Percentiles rank a stretch among this genome's conserved stretches.
These are phyloP conservation scores for Pelargonium myrrhifolium DNA, from an alignment of 441 rosid genomes.

Conservation along the genomic window DNA sequence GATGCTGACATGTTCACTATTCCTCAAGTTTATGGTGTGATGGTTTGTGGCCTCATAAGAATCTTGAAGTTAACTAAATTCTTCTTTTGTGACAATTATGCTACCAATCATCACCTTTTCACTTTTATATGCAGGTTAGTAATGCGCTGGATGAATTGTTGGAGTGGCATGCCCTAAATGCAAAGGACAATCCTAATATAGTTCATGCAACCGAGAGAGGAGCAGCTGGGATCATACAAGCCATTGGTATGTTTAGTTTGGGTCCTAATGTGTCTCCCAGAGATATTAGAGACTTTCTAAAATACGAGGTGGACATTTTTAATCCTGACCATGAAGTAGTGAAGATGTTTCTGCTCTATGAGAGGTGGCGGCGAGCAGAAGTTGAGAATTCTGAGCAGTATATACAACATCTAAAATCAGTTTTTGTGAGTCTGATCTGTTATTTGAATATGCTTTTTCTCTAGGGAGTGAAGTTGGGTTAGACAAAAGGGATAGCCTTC, in stretches of 20 bases:
- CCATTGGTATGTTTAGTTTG: slow-evolving; percentile 76
- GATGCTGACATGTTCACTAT: slow-evolving; percentile 85
- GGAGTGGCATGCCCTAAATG: slow-evolving; percentile 80
- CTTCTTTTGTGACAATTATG: not conserved
- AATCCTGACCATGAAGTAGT: slow-evolving; percentile 55
- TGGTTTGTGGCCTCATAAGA: slow-evolving; percentile 35
- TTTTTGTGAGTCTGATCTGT: slow-evolving; percentile 48
- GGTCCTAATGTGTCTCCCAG: slow-evolving; percentile 83
- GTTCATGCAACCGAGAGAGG: slow-evolving; percentile 80
- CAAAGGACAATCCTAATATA: slow-evolving; percentile 65
- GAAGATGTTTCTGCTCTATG: slow-evolving; percentile 59
- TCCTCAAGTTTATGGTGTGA: slow-evolving; percentile 72
- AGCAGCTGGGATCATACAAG: slow-evolving; percentile 84
- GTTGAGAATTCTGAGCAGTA: slow-evolving; percentile 52
- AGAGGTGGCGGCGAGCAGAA: slow-evolving; percentile 92
- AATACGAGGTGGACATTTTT: slow-evolving; percentile 26
- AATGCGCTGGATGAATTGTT: slow-evolving; percentile 93
- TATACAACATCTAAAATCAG: slow-evolving; percentile 51
- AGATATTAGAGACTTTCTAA: slow-evolving; percentile 44
- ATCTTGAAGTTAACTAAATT: not conserved
- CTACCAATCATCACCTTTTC: too few species aligned
- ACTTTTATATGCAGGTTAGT: slow-evolving; percentile 43
- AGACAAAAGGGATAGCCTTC: too few species aligned
- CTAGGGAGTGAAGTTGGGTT: too few species aligned
- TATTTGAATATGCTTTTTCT: slow-evolving; percentile 3